Evolutionary conservation across 345 rosid genomes (phyloP).

Genomic region (Laguncularia racemosa): DNA sequence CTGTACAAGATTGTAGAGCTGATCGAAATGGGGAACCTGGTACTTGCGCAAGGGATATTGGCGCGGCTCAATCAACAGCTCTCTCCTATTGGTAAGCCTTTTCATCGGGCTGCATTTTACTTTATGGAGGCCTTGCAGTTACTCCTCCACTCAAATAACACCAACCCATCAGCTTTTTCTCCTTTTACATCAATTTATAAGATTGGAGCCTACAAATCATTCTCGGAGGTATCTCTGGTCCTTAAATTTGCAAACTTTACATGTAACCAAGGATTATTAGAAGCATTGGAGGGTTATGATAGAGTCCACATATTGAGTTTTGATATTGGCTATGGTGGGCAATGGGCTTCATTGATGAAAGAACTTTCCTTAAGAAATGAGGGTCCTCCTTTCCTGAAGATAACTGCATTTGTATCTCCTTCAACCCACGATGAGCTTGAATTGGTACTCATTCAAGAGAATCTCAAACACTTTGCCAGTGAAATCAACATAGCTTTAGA

Average conservation of each 20-base stretch:
- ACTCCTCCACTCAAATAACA: slow-evolving; percentile 24
- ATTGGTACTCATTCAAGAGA: slow-evolving; percentile 63
- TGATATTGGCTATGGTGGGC: slow-evolving; percentile 82
- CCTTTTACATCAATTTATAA: slow-evolving; percentile 48
- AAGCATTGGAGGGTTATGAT: slow-evolving; percentile 45
- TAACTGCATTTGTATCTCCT: slow-evolving; percentile 65
- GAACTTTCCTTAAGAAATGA: slow-evolving; percentile 60
- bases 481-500: slow-evolving; percentile 67
- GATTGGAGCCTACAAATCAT: slow-evolving; percentile 75
- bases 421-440: slow-evolving; percentile 48
- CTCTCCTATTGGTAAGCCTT: slow-evolving; percentile 68
- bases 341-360: slow-evolving; percentile 92
- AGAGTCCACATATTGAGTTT: slow-evolving; percentile 79
- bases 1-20: slow-evolving; percentile 83
- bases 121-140: slow-evolving; percentile 68
- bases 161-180: slow-evolving; percentile 21
- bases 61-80: slow-evolving; percentile 99
- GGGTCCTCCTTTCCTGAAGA: slow-evolving; percentile 47
- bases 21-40: slow-evolving; percentile 62
- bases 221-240: slow-evolving; percentile 80
- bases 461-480: slow-evolving; percentile 57
- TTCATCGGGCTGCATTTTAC: slow-evolving; percentile 69
- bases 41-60: slow-evolving; percentile 99
- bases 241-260: slow-evolving; percentile 84
- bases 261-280: slow-evolving; percentile 80